Base-by-base conservation (phyloP, 768 basidiomycete species). In the Hortiboletus campestris region DNA sequence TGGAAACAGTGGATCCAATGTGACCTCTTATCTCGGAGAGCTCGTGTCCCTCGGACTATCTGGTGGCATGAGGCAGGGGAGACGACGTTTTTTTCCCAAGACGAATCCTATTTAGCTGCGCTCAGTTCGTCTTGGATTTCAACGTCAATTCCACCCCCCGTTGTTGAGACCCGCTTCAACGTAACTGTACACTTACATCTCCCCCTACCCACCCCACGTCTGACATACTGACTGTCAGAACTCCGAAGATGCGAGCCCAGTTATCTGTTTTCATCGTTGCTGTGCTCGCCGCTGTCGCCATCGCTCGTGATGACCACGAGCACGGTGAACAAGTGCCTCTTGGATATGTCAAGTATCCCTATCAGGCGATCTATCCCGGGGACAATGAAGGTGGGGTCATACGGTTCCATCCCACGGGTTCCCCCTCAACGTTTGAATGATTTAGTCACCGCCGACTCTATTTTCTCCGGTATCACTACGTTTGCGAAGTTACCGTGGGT, bases 401-500 rank as follows among this genome's bases (percentile, higher is more conserved):
- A 17, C 12, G 14, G n/a, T 12, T 6, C 11, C 6, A 10, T 19
- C 14, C 17, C 32, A 14, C 17, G 5, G 9, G 20, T 14, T 38
- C 25, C 41, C 12, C 11, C 3, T 48, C 28, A 14, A 35, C 51
- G 10, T n/a, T n/a, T 48, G 29, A 47, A 38, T 9, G 31, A 42
- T 46, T 12, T 46, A 88, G 86, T 88, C 31, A 89, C 87, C 40
- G 86, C 85, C 4, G 86, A 94, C 66, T 83, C 90, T 17, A 74
- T 88, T 35, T 94, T 93, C 72, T 84, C 88, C 44, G 92, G 92
- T 10, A 86, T 92, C 34, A 83, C 84, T 2, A 91, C 90, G 3
- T 95, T 94, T 67, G 92, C 93, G 17, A 92, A 81, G 69, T 78
- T 95, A n/a, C 90, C 90, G 28, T 92, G 88, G 83, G 79, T 84